Conservation (phyloP, 1,139 yeast genomes). For the Hansenula anomala region DNA sequence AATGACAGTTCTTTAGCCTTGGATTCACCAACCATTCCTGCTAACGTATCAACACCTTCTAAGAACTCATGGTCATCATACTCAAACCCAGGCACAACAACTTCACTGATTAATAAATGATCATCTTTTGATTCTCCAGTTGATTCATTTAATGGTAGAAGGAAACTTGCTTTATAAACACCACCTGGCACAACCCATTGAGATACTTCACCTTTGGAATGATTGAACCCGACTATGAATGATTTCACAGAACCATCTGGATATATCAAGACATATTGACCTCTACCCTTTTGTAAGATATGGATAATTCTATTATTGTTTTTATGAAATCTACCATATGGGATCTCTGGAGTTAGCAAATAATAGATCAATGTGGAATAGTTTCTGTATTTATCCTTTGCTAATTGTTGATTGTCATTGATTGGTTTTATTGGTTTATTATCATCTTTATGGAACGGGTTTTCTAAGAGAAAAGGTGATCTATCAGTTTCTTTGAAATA, state of each 20-base stretch:
- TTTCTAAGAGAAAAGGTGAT: conserved; percentile 33
- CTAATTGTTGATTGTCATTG: not conserved
- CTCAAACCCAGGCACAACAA: conserved; percentile 51
- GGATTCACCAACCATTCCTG: conserved; percentile 30
- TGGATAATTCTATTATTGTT: conserved; percentile 45
- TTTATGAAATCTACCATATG: conserved; percentile 40
- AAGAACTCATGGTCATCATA: conserved; percentile 43
- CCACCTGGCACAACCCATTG: conserved; percentile 58
- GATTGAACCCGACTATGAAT: conserved; percentile 43
- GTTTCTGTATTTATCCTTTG: conserved; percentile 23
- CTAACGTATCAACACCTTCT: conserved; percentile 26
- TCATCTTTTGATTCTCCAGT: conserved; percentile 29
- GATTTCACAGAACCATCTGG: conserved; percentile 41
- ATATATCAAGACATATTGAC: conserved; percentile 42
- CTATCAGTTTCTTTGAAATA: conserved; percentile 47
- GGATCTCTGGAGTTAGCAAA: conserved; percentile 39
- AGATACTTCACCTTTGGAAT: conserved; percentile 36
- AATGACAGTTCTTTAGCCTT: conserved; percentile 29
- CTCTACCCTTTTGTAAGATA: conserved; percentile 43
- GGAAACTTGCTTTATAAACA: conserved; percentile 44
- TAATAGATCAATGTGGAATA: conserved; percentile 43
- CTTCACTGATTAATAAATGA: conserved; percentile 43
- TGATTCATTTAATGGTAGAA: conserved; percentile 26
- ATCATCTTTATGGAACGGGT: conserved; percentile 25
- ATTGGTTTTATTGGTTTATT: not conserved